Evolutionary conservation across 306 rosid species (phyloP).

Genomic region (Albizia julibrissin): DNA sequence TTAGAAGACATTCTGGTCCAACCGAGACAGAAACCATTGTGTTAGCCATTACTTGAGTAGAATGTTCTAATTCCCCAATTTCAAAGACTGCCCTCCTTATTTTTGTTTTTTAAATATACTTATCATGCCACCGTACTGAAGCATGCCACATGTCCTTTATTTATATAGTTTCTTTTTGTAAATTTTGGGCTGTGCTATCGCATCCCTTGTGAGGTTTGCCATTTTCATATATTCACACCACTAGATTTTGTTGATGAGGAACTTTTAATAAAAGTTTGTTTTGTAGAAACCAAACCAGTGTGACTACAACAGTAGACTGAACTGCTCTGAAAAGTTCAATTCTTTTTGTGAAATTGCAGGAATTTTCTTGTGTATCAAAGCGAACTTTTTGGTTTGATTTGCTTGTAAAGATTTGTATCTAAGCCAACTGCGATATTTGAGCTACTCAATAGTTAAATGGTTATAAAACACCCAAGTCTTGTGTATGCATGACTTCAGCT

Average conservation of each 20-base stretch:
- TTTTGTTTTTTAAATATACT: not conserved
- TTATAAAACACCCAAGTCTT: too few species aligned
- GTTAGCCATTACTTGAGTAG: conserved; percentile 56
- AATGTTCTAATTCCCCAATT: conserved; percentile 11
- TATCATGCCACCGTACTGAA: not conserved
- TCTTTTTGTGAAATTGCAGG: not conserved
- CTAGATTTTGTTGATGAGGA: not conserved
- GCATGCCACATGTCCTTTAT: conserved; percentile 2
- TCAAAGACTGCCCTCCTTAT: conserved; percentile 21
- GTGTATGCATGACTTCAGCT: not conserved
- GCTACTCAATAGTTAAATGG: not conserved
- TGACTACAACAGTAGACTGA: not conserved
- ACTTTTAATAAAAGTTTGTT: not conserved
- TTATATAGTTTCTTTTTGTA: not conserved
- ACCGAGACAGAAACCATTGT: conserved; percentile 45
- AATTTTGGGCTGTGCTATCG: conserved; percentile 20
- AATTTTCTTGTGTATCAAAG: not conserved
- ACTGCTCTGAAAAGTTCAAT: not conserved
- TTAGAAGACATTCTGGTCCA: conserved; percentile 80
- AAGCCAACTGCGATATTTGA: not conserved
- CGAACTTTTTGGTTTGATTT: not conserved
- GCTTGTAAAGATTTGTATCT: not conserved
- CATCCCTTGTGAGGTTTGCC: not conserved
- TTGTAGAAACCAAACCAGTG: not conserved
- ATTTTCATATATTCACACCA: not conserved